Evolutionary conservation across 1,284 basidiomycete species (phyloP).

Genomic region (Boletus hoseneyae): DNA sequence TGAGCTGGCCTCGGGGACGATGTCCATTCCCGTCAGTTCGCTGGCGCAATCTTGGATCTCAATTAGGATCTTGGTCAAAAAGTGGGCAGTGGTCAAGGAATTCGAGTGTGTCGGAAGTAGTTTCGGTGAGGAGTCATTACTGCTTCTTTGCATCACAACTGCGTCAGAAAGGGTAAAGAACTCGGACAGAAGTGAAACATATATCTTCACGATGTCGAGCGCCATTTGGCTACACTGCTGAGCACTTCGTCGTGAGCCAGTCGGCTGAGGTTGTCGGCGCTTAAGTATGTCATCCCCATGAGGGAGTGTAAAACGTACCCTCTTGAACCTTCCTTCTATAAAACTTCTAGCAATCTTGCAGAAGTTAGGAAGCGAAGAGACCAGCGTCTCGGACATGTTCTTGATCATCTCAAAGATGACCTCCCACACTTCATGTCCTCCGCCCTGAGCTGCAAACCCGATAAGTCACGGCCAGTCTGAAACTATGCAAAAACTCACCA

Average conservation of each 20-base stretch:
- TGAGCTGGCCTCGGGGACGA: constrained; percentile 69
- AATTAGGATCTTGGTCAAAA: constrained; percentile 73
- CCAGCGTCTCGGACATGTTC: constrained; percentile 64
- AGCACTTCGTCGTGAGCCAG: constrained; percentile 65
- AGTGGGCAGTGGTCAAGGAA: constrained; percentile 81
- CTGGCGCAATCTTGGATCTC: constrained; percentile 86
- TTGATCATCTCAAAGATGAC: constrained; percentile 73
- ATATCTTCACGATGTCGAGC: constrained; percentile 84
- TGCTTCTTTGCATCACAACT: constrained; percentile 46
- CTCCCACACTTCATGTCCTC: constrained; percentile 78
- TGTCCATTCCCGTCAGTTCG: constrained; percentile 80
- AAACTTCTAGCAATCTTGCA: constrained; percentile 92
- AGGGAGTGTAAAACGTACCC: constrained; percentile 44
- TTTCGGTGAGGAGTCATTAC: constrained; percentile 38
- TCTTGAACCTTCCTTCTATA: constrained; percentile 88
- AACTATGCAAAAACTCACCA: constrained; percentile 43
- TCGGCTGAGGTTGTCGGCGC: constrained; percentile 16
- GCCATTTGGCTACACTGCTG: constrained; percentile 89
- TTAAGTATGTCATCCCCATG: neutral
- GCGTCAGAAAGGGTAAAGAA: constrained; percentile 89
- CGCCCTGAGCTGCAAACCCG: constrained; percentile 43
- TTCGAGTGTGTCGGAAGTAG: constrained; percentile 77
- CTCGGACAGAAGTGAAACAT: constrained; percentile 82
- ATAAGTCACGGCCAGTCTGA: neutral
- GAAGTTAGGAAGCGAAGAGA: constrained; percentile 82